These are phyloP conservation scores for Venturia oleaginea DNA, from an alignment of 2,329 filamentous ascomycete genomes.

Conservation along the genomic window DNA sequence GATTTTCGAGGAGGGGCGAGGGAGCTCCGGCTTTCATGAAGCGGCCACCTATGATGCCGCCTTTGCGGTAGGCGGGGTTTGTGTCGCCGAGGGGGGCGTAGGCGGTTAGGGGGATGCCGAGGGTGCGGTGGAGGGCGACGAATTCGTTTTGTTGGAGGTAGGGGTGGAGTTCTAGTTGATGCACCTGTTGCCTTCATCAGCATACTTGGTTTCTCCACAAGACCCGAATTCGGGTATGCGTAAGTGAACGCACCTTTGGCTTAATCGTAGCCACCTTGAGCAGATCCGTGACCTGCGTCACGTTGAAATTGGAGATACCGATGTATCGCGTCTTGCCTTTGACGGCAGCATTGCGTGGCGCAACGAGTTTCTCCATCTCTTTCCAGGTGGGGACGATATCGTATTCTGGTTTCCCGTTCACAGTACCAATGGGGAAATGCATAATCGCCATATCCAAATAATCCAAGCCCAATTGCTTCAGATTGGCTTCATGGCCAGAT, in stretches of 20 bases:
- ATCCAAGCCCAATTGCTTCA: slow-evolving; percentile 29
- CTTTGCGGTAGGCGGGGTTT: slow-evolving; percentile 37
- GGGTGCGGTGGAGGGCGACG: slow-evolving; percentile 37
- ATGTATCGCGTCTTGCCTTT: slow-evolving; percentile 11
- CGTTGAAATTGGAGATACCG: slow-evolving; percentile 14
- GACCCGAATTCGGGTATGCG: too few species aligned
- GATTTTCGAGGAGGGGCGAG: slow-evolving; percentile 43
- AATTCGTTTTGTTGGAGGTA: slow-evolving; percentile 44
- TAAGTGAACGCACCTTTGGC: slow-evolving; percentile 2
- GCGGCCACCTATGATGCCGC: slow-evolving; percentile 17
- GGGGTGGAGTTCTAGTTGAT: slow-evolving; percentile 45
- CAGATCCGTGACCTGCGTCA: slow-evolving; percentile 2
- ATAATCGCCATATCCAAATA: slow-evolving; percentile 34
- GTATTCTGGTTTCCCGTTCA: not conserved
- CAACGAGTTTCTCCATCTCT: slow-evolving; percentile 12
- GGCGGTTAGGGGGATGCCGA: slow-evolving; percentile 9
- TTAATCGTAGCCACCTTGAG: slow-evolving; percentile 7
- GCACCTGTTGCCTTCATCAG: slow-evolving; percentile 25
- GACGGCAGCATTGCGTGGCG: not conserved
- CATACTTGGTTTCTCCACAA: too few species aligned
- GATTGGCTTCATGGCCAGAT: slow-evolving; percentile 22
- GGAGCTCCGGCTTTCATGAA: slow-evolving; percentile 30
- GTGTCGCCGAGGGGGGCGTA: slow-evolving; percentile 13
- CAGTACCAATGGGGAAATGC: slow-evolving; percentile 26
- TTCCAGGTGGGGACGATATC: slow-evolving; percentile 10